A percentile compares a stretch with the other conserved stretches of the same genome.
Evolutionary conservation across 2,329 filamentous ascomycete species (phyloP).

Genomic region (Monosporascus sp.): DNA sequence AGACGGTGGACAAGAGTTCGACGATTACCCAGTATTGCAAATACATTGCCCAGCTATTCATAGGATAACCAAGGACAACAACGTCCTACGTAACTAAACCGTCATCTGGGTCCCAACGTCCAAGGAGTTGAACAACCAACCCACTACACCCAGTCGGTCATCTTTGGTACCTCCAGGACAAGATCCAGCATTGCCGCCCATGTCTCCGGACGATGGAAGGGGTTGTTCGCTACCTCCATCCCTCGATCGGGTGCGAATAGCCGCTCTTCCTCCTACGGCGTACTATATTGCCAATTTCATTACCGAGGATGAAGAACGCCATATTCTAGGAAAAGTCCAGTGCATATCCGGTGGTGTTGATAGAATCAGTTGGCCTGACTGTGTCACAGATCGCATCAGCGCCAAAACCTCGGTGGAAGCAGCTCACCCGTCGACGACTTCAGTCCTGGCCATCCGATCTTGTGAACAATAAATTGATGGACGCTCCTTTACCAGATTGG

Average conservation of each 20-base stretch:
- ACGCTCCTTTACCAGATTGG: slow-evolving; percentile 69
- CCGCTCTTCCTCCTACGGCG: slow-evolving; percentile 55
- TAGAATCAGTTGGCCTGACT: slow-evolving; percentile 27
- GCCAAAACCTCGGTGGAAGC: slow-evolving; percentile 76
- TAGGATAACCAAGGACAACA: too few species aligned
- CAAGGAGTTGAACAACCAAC: not conserved
- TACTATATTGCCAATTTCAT: slow-evolving; percentile 90
- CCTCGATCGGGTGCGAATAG: slow-evolving; percentile 48
- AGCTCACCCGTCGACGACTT: slow-evolving; percentile 80
- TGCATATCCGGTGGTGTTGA: slow-evolving; percentile 4
- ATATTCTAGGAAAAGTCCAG: slow-evolving; percentile 64
- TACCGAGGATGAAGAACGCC: slow-evolving; percentile 64
- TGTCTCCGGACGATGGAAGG: not conserved
- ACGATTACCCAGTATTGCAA: not conserved
- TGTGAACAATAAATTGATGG: slow-evolving; percentile 70
- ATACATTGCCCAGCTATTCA: not conserved
- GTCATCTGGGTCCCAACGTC: not conserved
- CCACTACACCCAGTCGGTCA: not conserved
- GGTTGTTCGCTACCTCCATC: slow-evolving; percentile 36
- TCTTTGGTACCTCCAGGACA: too few species aligned
- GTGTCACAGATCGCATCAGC: slow-evolving; percentile 52
- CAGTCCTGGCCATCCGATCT: slow-evolving; percentile 88
- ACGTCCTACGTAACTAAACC: not conserved
- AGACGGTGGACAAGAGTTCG: not conserved
- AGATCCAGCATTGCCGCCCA: not conserved